Evolutionary conservation across 1,284 basidiomycete genomes (phyloP), one percentile per base, ranked within the genome.

Genomic region (Exobasidium rhododendri): DNA sequence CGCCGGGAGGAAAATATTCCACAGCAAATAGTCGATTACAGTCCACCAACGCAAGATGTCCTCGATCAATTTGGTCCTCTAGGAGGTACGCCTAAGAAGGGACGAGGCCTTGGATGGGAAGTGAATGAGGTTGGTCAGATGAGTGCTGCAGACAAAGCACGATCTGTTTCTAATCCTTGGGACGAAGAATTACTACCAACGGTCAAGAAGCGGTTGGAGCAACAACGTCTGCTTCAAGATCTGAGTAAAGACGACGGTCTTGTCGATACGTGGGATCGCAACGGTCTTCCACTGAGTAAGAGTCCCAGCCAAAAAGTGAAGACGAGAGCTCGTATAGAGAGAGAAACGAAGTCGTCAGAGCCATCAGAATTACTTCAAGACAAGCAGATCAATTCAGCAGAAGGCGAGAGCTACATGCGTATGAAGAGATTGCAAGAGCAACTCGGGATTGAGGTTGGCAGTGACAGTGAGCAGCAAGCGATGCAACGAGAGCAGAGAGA

Each of bases 201-300:
- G 0, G 67, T 75, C 4, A 72, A 71, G 29, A 47, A 66, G 4
- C 64, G 66, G 56, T 20, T 75, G 53, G 69, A 68, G 47, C 73
- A 75, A 57, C 60, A 75, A 56, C 61, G 64, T 17, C 60, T 75
- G 28, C 40, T 62, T 46, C 50, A 56, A 11, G 40, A 68, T 56
- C 54, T 72, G 2, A 64, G 63, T 50, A 56, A 62, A 26, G 65
- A 69, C 51, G 73, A 75, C 26, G 69, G 64, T 1, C 50, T 75
- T 35, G 74, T 75, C 49, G 73, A 75, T 43, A 68, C 68, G 4
- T 75, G 73, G 73, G 73, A 75, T 53, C 54, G 60, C 35, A 64
- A 70, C 43, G 73, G 73, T 0, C 26, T 69, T 24, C 73, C 73
- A 17, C 59, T 75, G 3, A 71, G 65, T 30, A 63, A 64, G 30